Base-by-base conservation (phyloP, 116 monocot genomes). In the Phalaenopsis hybrid region DNA sequence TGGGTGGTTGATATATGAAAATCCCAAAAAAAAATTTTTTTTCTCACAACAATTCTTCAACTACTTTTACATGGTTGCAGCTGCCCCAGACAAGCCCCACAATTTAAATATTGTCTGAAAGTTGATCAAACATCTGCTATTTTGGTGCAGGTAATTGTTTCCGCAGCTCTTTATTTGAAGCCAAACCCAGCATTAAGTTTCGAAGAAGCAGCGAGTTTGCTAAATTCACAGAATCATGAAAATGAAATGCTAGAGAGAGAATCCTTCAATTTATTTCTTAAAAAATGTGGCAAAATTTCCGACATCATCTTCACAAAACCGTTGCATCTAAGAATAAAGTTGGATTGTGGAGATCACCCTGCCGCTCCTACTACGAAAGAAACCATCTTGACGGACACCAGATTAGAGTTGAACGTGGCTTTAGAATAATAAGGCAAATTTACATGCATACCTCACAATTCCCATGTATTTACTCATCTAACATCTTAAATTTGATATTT, bases 311-410 rank as follows among this genome's bases (percentile, higher is more conserved):
- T 97, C 74, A 74, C 85, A 81, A 94, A 82, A 75, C 92, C 94
- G 44, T 13, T 88, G 85, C 87, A 92, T 74, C 83, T 94, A 28
- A 88, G 91, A 79, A 77, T 94, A 75, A 86, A 79, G 41, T 70
- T 97, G 3, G 89, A 90, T n/a, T 94, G 94, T 58, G 81, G 59
- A 4, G 94, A 97, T 83, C 90, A 92, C 78, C 94, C 94, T 10
- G 34, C 85, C 2, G 79, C 84, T 2, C 74, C 57, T 17, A 88
- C 82, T 16, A 79, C 83, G 23, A 87, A 89, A 28, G 96, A 94
- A 76, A 86, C 86, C 0, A 85, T 94, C 59, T 81, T 67, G 25
- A 87, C 92, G 0, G 86, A 94, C 13, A 87, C 94, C 16, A 75
- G 44, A 10, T 79, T 96, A 21, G 83, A 89, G 43, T 51, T 96